Evolutionary conservation across 1,284 basidiomycete species (phyloP).

Genomic region (Microbotryum silenes-acaulis): DNA sequence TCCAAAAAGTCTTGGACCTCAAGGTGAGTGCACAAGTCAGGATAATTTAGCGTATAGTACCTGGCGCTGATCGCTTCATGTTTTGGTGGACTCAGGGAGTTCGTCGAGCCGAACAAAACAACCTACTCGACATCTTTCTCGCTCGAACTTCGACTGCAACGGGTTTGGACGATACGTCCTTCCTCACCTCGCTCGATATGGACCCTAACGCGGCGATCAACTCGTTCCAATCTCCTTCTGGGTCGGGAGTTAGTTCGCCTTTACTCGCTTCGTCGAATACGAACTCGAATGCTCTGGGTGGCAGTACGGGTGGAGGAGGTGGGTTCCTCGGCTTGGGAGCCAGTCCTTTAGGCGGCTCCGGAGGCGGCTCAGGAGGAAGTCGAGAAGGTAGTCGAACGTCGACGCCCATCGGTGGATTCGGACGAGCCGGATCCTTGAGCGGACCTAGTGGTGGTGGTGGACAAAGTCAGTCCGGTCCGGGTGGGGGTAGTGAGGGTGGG

Average conservation of each 20-base stretch:
- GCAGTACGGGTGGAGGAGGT: conserved; percentile 4
- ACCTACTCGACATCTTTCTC: conserved; percentile 81
- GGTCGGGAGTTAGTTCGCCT: conserved; percentile 25
- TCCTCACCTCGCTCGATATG: conserved; percentile 89
- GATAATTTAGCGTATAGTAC: neutral
- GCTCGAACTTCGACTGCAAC: conserved; percentile 79
- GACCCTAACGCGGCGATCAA: conserved; percentile 50
- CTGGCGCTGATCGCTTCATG: too few species aligned
- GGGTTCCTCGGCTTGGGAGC: conserved; percentile 6
- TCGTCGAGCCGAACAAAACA: conserved; percentile 73
- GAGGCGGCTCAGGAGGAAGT: too few species aligned
- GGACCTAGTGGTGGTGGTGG: neutral
- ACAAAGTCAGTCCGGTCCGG: conserved; percentile 13
- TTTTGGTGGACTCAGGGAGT: conserved; percentile 51
- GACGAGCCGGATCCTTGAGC: conserved; percentile 19
- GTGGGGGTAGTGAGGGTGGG: neutral
- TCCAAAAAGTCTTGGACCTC: conserved; percentile 95
- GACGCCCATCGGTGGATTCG: conserved; percentile 11
- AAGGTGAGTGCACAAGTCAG: conserved; percentile 46
- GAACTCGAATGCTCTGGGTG: neutral
- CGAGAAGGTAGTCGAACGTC: neutral
- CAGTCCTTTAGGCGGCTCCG: neutral
- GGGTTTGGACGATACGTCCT: conserved; percentile 77
- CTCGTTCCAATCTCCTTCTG: conserved; percentile 26
- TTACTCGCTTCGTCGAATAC: conserved; percentile 2